These are phyloP conservation scores for Gossypium turneri DNA, from an alignment of 345 rosid species.

Conservation along the genomic window DNA sequence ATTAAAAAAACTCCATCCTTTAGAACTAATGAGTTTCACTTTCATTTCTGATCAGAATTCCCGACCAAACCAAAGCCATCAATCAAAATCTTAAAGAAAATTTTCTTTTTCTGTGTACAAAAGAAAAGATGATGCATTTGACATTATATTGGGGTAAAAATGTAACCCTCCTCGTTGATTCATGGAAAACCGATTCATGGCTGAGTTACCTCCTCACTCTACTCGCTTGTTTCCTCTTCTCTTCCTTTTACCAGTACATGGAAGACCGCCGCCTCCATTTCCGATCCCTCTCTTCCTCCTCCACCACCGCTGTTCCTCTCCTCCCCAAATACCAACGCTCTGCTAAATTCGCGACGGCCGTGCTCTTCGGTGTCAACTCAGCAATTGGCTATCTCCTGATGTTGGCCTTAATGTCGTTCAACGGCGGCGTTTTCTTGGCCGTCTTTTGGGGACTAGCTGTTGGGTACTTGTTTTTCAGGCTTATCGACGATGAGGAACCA, in stretches of 20 bases:
- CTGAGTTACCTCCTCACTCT: constrained; percentile 56
- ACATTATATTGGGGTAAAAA: constrained; percentile 73
- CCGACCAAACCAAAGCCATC: neutral
- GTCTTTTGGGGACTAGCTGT: constrained; percentile 56
- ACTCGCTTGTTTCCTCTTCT: constrained; percentile 54
- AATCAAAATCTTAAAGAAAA: neutral
- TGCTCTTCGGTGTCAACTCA: constrained; percentile 59
- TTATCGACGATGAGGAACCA: constrained; percentile 26
- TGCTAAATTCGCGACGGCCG: constrained; percentile 36
- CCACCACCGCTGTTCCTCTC: constrained; percentile 29
- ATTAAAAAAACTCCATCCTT: too few species aligned
- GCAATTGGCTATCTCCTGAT: constrained; percentile 73
- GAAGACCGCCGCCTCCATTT: constrained; percentile 53
- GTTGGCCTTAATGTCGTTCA: constrained; percentile 83
- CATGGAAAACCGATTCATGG: constrained; percentile 69
- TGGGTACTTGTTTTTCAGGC: constrained; percentile 58
- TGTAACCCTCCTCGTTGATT: constrained; percentile 62
- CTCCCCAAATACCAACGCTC: constrained; percentile 21
- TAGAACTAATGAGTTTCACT: too few species aligned
- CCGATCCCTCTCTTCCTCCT: constrained; percentile 27
- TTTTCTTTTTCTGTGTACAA: neutral
- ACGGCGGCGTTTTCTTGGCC: constrained; percentile 78
- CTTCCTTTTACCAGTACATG: constrained; percentile 60
- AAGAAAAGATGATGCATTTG: constrained; percentile 76
- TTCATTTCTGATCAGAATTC: too few species aligned